Evolutionary conservation across 1,139 yeast genomes (phyloP).

Genomic region (Taphrina wiesneri): DNA sequence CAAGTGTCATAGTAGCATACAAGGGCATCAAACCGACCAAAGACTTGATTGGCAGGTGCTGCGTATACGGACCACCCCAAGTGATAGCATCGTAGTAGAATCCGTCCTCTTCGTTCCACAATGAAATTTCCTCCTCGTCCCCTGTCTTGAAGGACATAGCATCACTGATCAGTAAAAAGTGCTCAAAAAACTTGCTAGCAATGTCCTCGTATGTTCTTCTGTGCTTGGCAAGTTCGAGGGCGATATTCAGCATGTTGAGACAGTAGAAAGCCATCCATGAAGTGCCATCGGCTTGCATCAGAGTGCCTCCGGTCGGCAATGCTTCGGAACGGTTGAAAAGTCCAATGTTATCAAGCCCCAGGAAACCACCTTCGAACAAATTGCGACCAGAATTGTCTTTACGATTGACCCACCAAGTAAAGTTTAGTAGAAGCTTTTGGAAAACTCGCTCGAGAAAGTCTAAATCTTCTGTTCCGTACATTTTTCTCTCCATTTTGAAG

Average conservation of each 20-base stretch:
- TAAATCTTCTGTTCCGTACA: constrained; percentile 79
- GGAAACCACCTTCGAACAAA: constrained; percentile 91
- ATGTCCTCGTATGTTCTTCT: constrained; percentile 89
- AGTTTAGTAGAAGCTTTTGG: constrained; percentile 84
- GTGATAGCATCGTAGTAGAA: constrained; percentile 91
- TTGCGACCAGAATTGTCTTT: constrained; percentile 87
- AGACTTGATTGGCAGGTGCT: constrained; percentile 82
- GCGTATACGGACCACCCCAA: constrained; percentile 72
- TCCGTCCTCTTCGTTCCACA: constrained; percentile 89
- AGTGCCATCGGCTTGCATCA: constrained; percentile 95
- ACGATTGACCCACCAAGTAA: constrained; percentile 98
- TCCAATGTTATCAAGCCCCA: constrained; percentile 93
- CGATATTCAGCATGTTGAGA: constrained; percentile 88
- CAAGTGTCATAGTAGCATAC: constrained; percentile 86
- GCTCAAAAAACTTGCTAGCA: constrained; percentile 94
- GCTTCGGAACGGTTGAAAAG: constrained; percentile 93
- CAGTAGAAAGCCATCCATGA: constrained; percentile 99
- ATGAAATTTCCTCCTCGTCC: constrained; percentile 55
- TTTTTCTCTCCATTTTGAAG: constrained; percentile 82
- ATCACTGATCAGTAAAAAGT: constrained; percentile 87
- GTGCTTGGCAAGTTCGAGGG: constrained; percentile 83
- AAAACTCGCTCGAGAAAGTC: constrained; percentile 87
- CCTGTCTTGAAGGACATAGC: constrained; percentile 80
- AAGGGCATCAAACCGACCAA: constrained; percentile 91
- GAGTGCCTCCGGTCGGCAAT: constrained; percentile 85